phyloP scores from a whole-genome alignment of 2,329 filamentous ascomycete species.

The Talaromyces sp. region DNA sequence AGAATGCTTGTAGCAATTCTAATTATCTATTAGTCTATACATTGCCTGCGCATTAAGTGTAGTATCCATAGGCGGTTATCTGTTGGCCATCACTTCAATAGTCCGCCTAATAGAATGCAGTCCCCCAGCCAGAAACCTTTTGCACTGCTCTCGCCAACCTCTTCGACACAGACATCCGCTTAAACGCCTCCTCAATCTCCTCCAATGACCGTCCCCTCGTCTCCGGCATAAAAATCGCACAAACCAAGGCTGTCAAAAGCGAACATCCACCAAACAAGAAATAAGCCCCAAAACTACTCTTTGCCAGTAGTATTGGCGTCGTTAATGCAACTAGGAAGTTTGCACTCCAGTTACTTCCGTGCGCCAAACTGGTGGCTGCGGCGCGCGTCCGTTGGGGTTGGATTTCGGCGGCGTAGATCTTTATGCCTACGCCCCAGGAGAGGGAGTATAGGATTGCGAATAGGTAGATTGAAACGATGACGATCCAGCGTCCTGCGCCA shows the following conservation, averaged over 20 bases:
- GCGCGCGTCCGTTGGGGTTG: slow-evolving; percentile 53
- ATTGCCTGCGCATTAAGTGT: background rate
- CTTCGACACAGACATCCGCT: slow-evolving; percentile 15
- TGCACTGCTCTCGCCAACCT: slow-evolving; percentile 7
- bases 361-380: slow-evolving; percentile 49
- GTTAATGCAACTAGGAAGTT: slow-evolving; percentile 45
- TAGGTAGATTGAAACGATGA: slow-evolving; percentile 27
- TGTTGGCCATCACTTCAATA: background rate
- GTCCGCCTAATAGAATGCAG: background rate
- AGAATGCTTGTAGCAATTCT: background rate
- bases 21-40: background rate
- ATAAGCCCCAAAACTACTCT: slow-evolving; percentile 42
- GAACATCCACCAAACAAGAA: slow-evolving; percentile 44
- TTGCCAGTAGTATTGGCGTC: slow-evolving; percentile 40
- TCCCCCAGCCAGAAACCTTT: background rate
- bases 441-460: slow-evolving; percentile 28
- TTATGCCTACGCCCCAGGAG: slow-evolving; percentile 52
- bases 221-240: slow-evolving; percentile 47
- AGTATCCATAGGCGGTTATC: background rate
- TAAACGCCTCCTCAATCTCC: slow-evolving; percentile 47
- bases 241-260: slow-evolving; percentile 36
- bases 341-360: slow-evolving; percentile 48
- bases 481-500: slow-evolving; percentile 29
- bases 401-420: slow-evolving; percentile 56
- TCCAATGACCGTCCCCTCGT: slow-evolving; percentile 48